phyloP scores from a whole-genome alignment of 257 asterid genomes.

The Osmanthus fragrans region DNA sequence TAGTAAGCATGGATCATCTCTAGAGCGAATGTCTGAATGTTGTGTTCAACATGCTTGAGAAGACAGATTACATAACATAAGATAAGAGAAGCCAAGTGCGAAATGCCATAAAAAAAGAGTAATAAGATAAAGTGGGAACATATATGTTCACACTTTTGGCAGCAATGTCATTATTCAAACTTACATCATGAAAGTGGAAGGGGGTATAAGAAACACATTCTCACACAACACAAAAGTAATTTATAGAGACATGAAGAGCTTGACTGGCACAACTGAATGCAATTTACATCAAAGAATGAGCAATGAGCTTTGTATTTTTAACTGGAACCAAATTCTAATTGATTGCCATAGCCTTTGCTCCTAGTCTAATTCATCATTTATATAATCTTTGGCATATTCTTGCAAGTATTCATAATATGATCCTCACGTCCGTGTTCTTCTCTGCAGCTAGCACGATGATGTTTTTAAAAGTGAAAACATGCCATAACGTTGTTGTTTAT shows the following conservation, averaged over 20 bases:
- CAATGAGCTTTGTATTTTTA: slow-evolving; percentile 6
- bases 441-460: not conserved
- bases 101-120: no score
- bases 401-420: no score
- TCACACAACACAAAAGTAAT: slow-evolving; percentile 8
- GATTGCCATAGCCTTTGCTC: not conserved
- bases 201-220: not conserved
- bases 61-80: slow-evolving; percentile 4
- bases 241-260: not conserved
- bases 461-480: not conserved
- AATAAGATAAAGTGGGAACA: no score
- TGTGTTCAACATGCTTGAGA: slow-evolving; percentile 7
- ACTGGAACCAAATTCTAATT: not conserved
- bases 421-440: not conserved
- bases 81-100: not conserved
- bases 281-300: slow-evolving; percentile 2
- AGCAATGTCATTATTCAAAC: slow-evolving; percentile 2
- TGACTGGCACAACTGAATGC: not conserved
- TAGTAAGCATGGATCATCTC: slow-evolving; percentile 14
- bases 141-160: not conserved
- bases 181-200: not conserved
- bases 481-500: not conserved
- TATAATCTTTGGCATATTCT: no score
- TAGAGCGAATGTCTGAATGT: not conserved
- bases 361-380: not conserved